Base-by-base conservation (phyloP, 2,329 filamentous ascomycete genomes). In the Sporothrix sp. region DNA sequence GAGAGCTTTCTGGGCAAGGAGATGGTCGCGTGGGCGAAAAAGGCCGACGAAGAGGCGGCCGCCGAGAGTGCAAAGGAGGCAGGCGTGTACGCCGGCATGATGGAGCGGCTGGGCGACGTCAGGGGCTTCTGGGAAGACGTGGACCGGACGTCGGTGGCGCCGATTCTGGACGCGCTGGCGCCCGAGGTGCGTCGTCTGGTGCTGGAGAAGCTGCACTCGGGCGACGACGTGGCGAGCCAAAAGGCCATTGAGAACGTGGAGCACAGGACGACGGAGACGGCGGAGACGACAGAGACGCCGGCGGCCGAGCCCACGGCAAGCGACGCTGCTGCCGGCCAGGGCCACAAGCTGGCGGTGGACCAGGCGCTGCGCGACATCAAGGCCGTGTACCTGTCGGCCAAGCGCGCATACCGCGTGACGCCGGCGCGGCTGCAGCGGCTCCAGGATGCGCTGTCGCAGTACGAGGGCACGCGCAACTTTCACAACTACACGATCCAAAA, bases 401-500 rank as follows among this genome's bases (percentile, higher is more conserved):
- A 95, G 69, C 82, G 86, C 40, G 76, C 81, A 1, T 97, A 96
- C 65, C 87, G 91, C 45, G 84, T 95, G 51, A 82, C 85, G 0
- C 70, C 79, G 0, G 70, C 71, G 18, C 88, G 93, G 8, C 74
- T 93, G 43, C 70, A 78, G 25, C 82, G 84, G 54, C 79, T 98
- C 2, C 87, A 95, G 65, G 75, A 79, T 30, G 82, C 82, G 0
- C 76, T 98, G 9, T 68, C 80, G 60, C 73, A 76, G 57, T 98
- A 93, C 67, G 68, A 84, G 9, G 93, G 93, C 56, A 96, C 90
- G 4, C 78, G 76, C 61, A 95, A 95, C 71, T 98, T 84, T 73
- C 90, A 96, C 77, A 98, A 98, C 74, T 98, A 94, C 73, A 98
- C 93, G 2, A 81, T 98, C 52, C 85, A 93, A 59, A 98, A 97